Evolutionary conservation across 148 eudicot genomes (phyloP).

Genomic region (Dysphania ambrosioides): DNA sequence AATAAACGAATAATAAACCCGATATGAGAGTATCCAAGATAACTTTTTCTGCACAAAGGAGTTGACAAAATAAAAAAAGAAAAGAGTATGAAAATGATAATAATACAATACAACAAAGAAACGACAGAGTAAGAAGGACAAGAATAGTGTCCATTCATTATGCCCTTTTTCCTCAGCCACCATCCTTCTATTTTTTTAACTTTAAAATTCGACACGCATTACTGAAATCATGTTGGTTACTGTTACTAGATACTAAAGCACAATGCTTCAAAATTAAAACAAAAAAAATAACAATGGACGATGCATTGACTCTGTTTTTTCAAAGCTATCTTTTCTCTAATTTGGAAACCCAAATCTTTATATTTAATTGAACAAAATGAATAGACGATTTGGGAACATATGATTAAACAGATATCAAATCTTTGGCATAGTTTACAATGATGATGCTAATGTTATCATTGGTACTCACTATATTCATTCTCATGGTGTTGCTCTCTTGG

Average conservation of each 20-base stretch:
- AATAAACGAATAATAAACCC: too few species aligned
- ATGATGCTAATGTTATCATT: neutral
- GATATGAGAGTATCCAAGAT: too few species aligned
- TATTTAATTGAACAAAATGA: neutral
- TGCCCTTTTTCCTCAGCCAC: slow-evolving; percentile 12
- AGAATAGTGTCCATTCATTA: slow-evolving; percentile 5
- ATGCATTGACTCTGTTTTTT: slow-evolving; percentile 10
- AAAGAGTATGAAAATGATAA: neutral
- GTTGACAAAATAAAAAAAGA: too few species aligned
- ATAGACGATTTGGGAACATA: neutral
- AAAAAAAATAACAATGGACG: too few species aligned
- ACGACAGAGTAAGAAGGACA: neutral
- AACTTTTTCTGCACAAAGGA: too few species aligned
- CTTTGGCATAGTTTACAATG: neutral
- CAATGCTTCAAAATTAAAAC: too few species aligned
- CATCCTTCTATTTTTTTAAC: neutral
- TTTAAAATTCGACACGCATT: neutral
- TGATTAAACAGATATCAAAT: neutral
- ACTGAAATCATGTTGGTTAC: neutral
- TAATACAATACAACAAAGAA: too few species aligned
- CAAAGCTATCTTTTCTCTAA: neutral
- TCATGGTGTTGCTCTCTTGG: neutral
- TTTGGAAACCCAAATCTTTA: neutral
- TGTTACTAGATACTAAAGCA: slow-evolving; percentile 15
- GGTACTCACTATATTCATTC: neutral